Conservation (phyloP, 495 filamentous ascomycete genomes). For the Talaromyces trachyspermus region DNA sequence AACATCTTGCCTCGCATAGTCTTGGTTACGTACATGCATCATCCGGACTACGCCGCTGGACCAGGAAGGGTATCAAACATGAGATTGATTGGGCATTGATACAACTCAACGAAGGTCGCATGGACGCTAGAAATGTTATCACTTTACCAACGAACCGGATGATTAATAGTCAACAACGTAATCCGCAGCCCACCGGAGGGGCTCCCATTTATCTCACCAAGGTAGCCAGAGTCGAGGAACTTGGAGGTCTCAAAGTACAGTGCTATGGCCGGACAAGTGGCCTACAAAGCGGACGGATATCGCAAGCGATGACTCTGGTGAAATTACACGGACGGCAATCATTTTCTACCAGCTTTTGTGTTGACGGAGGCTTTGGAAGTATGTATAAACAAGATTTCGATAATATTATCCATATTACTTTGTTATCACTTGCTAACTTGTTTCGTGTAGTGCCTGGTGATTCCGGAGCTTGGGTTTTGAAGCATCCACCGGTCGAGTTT, state of each 20-base stretch:
- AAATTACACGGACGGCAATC: slow-evolving; percentile 75
- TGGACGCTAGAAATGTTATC: slow-evolving; percentile 62
- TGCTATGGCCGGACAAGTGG: slow-evolving; percentile 89
- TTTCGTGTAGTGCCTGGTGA: slow-evolving; percentile 63
- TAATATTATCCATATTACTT: too few species aligned
- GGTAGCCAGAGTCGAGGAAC: slow-evolving; percentile 40
- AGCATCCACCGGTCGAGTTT: slow-evolving; percentile 67
- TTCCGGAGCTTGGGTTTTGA: slow-evolving; percentile 93
- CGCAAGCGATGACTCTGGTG: slow-evolving; percentile 67
- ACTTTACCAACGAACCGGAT: slow-evolving; percentile 35
- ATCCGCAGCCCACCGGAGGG: slow-evolving; percentile 10
- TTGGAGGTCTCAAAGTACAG: slow-evolving; percentile 72
- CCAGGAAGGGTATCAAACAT: slow-evolving; percentile 59
- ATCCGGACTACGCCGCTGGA: slow-evolving; percentile 72
- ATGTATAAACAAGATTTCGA: slow-evolving; percentile 19
- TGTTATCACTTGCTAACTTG: slow-evolving; percentile 2
- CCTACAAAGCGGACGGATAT: slow-evolving; percentile 67
- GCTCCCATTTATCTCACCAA: slow-evolving; percentile 34
- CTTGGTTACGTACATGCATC: slow-evolving; percentile 84
- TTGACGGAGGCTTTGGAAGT: slow-evolving; percentile 65
- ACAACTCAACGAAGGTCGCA: slow-evolving; percentile 63
- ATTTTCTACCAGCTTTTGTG: slow-evolving; percentile 73
- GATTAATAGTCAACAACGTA: slow-evolving; percentile 15
- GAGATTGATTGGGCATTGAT: slow-evolving; percentile 97
- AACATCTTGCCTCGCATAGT: slow-evolving; percentile 67